Percentiles rank a stretch among this genome's conserved stretches.
These are phyloP conservation scores for Paramecium caudatum DNA, from an alignment of 73 alveolate species.

Conservation along the genomic window DNA sequence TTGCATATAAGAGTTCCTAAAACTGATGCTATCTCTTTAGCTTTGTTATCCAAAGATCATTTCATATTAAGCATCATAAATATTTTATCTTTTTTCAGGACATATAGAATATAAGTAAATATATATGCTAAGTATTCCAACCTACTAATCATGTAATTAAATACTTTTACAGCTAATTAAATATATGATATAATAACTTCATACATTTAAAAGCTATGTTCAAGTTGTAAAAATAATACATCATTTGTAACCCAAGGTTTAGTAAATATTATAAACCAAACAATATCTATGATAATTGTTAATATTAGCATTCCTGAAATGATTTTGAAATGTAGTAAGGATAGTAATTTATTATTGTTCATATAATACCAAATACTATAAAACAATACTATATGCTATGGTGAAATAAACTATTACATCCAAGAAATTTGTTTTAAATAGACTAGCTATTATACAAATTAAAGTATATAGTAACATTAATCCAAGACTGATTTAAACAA, in stretches of 20 bases:
- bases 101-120: not conserved
- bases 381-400: conserved; percentile 26
- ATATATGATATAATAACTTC: conserved; percentile 26
- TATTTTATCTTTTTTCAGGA: conserved; percentile 52
- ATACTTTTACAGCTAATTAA: not conserved
- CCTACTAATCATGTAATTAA: not conserved
- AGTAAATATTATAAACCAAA: conserved; percentile 52
- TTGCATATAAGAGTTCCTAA: not conserved
- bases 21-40: conserved; percentile 15
- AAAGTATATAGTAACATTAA: not conserved
- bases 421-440: not conserved
- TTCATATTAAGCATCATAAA: conserved; percentile 55
- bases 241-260: conserved; percentile 38
- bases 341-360: conserved; percentile 25
- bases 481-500: conserved; percentile 3
- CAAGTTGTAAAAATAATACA: not conserved
- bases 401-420: conserved; percentile 40
- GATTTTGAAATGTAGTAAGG: conserved; percentile 36
- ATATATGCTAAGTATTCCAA: not conserved
- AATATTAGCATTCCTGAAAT: not conserved
- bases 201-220: conserved; percentile 3
- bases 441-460: not conserved
- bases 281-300: not conserved
- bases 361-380: conserved; percentile 36
- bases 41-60: not conserved